These are phyloP conservation scores for Starmerella apicola DNA, from an alignment of 805 yeast genomes.

Conservation along the genomic window DNA sequence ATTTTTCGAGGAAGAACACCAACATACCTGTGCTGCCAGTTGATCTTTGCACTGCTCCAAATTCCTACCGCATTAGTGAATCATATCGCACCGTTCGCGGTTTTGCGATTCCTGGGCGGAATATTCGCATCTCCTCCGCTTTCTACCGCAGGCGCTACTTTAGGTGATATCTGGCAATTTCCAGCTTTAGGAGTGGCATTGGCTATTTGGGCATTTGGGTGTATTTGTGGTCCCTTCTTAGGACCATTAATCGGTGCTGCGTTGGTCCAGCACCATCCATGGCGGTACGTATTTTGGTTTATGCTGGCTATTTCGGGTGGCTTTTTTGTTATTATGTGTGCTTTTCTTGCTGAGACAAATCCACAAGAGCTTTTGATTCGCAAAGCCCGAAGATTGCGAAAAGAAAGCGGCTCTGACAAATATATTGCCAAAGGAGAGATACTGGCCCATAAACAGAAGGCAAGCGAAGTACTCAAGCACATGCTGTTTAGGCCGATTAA, in stretches of 20 bases:
- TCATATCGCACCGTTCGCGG: conserved; percentile 40
- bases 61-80: conserved; percentile 43
- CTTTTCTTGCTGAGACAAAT: conserved; percentile 40
- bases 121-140: conserved; percentile 44
- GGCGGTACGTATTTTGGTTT: conserved; percentile 49
- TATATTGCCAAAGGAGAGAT: conserved; percentile 17
- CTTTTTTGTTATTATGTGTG: conserved; percentile 28
- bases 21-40: conserved; percentile 36
- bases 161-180: conserved; percentile 37
- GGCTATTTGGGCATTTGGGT: conserved; percentile 42
- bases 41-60: conserved; percentile 40
- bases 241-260: conserved; percentile 50
- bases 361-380: conserved; percentile 35
- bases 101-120: conserved; percentile 44
- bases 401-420: conserved; percentile 27
- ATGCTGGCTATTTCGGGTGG: conserved; percentile 32
- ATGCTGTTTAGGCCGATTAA: conserved; percentile 32
- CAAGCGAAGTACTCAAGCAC: conserved; percentile 9
- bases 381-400: conserved; percentile 38
- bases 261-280: conserved; percentile 34
- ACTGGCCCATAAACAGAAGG: neutral
- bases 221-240: conserved; percentile 42
- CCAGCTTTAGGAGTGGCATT: conserved; percentile 37
- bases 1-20: conserved; percentile 38
- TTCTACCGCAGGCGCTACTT: conserved; percentile 47